Evolutionary conservation across 768 basidiomycete genomes (phyloP), one percentile per base, ranked within the genome.

Genomic region (Leccinum barrowsii): DNA sequence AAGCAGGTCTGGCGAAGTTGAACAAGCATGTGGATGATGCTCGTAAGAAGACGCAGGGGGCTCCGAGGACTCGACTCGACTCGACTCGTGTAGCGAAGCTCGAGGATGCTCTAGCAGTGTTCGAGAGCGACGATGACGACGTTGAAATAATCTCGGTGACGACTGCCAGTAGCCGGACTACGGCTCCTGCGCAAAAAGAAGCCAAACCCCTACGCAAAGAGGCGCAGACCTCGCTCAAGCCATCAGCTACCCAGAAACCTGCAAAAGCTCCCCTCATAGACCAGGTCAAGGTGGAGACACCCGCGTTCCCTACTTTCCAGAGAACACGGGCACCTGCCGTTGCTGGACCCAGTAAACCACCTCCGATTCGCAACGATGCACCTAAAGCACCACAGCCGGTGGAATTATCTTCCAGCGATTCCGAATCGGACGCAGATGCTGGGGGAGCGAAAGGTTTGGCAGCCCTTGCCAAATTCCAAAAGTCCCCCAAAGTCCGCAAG

Each of bases 51-150:
- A 80, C 78, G 35, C 62, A 77, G 0, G 76, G 74, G 40, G 69
- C 76, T 24, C 70, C 72, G 22, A 82, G 77, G 64, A 89, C 82
- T 47, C 81, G 84, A 19, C 71, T 82, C n/a, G 79, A 73, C 35
- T 68, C 79, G 7, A 74, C 80, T 34, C 84, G 89, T 48, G 71
- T 94, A 53, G 73, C 81, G 13, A 77, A 84, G 53, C 77, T 97
- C 22, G 85, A 89, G 55, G 84, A 85, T 47, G 77, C 85, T 7
- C 75, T 97, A 6, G 76, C 80, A 2, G 73, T 78, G 2, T 94
- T 92, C 54, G 82, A 82, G 30, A 83, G 86, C 49, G 84, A 86
- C 24, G 78, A 78, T 26, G 81, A 83, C 47, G 85, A 85, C 17
- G 76, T 89, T 28, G 76, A 86, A 61, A 77, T 85, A 56, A 64